Evolutionary conservation across 306 rosid genomes (phyloP).

Genomic region (Vigna unguiculata): DNA sequence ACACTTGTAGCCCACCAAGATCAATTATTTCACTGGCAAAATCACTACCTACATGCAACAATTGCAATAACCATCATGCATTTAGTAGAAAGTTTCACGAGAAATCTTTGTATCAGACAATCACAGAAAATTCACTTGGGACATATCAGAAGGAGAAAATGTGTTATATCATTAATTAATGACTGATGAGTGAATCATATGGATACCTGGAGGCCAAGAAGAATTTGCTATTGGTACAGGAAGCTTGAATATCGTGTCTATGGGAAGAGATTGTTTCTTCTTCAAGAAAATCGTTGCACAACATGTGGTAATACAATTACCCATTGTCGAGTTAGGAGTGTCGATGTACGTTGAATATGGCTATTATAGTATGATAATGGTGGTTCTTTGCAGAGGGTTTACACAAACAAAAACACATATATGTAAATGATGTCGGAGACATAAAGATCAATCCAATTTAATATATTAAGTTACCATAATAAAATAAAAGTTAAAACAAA

Average conservation of each 20-base stretch:
- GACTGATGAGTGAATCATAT: background rate
- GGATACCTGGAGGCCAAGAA: constrained; percentile 50
- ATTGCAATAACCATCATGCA: background rate
- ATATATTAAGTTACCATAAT: no score
- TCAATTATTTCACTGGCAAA: constrained; percentile 40
- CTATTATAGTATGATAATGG: no score
- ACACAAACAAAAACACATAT: no score
- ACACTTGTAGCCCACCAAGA: constrained; percentile 53
- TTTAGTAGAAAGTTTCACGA: no score
- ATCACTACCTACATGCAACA: constrained; percentile 32
- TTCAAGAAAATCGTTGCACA: constrained; percentile 38
- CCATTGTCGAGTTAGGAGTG: constrained; percentile 49
- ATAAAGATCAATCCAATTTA: no score
- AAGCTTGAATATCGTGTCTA: constrained; percentile 62
- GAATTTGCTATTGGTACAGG: constrained; percentile 54
- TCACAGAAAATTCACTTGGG: no score
- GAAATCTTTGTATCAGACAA: no score
- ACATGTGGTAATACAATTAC: no score
- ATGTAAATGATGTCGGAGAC: no score
- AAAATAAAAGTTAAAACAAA: no score
- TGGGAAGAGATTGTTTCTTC: constrained; percentile 46
- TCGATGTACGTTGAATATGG: background rate
- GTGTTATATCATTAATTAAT: no score
- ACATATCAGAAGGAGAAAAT: background rate
- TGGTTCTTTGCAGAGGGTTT: no score